Percentiles rank a stretch among this genome's conserved stretches.
Conservation (phyloP, 2,329 filamentous ascomycete species). For the Hymenoscyphus occultus region DNA sequence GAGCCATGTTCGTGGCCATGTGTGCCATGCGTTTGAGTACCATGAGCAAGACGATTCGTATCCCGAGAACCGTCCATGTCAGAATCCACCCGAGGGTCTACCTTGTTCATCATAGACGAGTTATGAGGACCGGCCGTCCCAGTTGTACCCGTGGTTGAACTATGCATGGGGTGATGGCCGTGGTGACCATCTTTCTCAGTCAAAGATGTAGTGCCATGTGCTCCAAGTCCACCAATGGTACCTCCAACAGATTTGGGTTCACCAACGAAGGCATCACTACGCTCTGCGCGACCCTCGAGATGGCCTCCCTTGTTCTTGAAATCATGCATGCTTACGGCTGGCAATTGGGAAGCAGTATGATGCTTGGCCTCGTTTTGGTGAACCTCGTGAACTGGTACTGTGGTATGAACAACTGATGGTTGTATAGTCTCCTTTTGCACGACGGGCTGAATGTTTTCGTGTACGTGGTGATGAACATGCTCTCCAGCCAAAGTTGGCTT, state of each 20-base stretch:
- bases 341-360: constrained; percentile 62
- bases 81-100: constrained; percentile 6
- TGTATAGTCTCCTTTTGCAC: constrained; percentile 68
- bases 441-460: constrained; percentile 60
- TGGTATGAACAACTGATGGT: constrained; percentile 67
- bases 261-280: constrained; percentile 59
- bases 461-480: constrained; percentile 57
- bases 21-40: background rate
- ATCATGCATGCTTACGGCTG: constrained; percentile 61
- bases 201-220: constrained; percentile 30
- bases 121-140: background rate
- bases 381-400: constrained; percentile 67
- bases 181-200: constrained; percentile 26
- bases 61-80: constrained; percentile 5
- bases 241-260: constrained; percentile 51
- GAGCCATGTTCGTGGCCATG: background rate
- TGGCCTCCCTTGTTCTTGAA: constrained; percentile 55
- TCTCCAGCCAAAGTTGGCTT: constrained; percentile 54
- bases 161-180: background rate
- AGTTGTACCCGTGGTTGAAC: background rate
- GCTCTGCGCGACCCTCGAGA: constrained; percentile 52
- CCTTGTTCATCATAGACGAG: background rate
- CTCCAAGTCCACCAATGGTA: constrained; percentile 31
- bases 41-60: background rate
- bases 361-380: constrained; percentile 66